Evolutionary conservation across 768 basidiomycete species (phyloP).

Genomic region (Leccinum olivaceopallidum): DNA sequence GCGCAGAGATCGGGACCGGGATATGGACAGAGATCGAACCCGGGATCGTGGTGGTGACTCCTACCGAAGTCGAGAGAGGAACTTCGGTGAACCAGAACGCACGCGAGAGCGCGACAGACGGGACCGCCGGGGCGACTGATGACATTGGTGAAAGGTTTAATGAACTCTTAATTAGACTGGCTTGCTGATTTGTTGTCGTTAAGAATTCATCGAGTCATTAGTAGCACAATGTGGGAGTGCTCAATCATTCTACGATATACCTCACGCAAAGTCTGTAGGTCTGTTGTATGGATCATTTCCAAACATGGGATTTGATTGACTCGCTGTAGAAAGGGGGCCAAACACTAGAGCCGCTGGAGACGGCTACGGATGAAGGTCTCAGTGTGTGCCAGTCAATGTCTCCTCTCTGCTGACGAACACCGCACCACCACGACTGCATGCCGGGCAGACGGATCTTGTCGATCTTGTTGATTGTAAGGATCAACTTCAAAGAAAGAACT

Average conservation of each 20-base stretch:
- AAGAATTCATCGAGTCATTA: not conserved
- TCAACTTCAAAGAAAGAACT: not conserved
- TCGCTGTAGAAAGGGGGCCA: not conserved
- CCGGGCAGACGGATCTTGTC: not conserved
- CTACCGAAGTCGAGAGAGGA: slow-evolving; percentile 31
- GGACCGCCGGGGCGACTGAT: slow-evolving; percentile 15
- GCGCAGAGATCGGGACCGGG: slow-evolving; percentile 26
- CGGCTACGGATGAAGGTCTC: not conserved
- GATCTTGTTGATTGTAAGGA: not conserved
- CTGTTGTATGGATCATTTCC: not conserved
- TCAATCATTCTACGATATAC: not conserved
- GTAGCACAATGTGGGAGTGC: not conserved
- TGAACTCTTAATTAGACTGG: not conserved
- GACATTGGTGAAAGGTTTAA: not conserved
- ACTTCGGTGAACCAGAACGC: slow-evolving; percentile 13
- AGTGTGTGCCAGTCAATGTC: not conserved
- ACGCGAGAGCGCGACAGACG: slow-evolving; percentile 22
- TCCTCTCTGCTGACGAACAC: not conserved
- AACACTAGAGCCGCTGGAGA: not conserved
- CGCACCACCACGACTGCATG: not conserved
- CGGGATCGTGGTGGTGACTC: slow-evolving; percentile 23
- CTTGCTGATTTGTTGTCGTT: not conserved
- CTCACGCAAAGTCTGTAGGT: not conserved
- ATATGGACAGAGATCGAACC: slow-evolving; percentile 29
- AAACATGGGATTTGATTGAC: not conserved